Evolutionary conservation across 345 rosid genomes (phyloP).

Genomic region (Crucihimalaya himalaica): DNA sequence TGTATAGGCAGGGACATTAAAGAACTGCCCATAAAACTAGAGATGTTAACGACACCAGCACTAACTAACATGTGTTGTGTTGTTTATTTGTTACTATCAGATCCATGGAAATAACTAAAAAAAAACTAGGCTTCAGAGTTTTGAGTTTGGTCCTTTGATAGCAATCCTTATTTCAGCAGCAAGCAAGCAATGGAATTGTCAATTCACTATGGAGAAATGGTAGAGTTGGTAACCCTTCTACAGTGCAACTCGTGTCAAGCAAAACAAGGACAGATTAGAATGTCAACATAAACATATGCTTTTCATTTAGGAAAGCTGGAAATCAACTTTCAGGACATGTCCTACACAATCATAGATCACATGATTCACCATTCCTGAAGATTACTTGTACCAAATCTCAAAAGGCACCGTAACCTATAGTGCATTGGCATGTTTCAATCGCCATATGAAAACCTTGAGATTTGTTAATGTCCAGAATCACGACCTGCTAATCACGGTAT

Average conservation of each 20-base stretch:
- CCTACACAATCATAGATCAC: neutral
- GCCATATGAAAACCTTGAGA: neutral
- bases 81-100: too few relatives aligned
- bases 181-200: neutral
- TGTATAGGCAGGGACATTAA: neutral
- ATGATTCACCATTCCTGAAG: neutral
- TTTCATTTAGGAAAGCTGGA: neutral
- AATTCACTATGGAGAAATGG: neutral
- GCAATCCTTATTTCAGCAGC: slow-evolving; percentile 72
- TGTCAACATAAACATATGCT: neutral
- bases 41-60: neutral
- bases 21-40: too few relatives aligned
- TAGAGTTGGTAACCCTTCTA: too few relatives aligned
- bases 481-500: neutral
- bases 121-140: neutral
- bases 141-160: neutral
- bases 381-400: neutral
- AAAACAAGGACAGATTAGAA: neutral
- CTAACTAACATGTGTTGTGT: too few relatives aligned
- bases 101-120: too few relatives aligned
- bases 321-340: neutral
- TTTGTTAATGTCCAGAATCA: neutral
- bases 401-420: neutral
- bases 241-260: neutral
- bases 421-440: slow-evolving; percentile 7